Base-by-base conservation (phyloP, 2,329 filamentous ascomycete species). In the Aspergillus cejpii region DNA sequence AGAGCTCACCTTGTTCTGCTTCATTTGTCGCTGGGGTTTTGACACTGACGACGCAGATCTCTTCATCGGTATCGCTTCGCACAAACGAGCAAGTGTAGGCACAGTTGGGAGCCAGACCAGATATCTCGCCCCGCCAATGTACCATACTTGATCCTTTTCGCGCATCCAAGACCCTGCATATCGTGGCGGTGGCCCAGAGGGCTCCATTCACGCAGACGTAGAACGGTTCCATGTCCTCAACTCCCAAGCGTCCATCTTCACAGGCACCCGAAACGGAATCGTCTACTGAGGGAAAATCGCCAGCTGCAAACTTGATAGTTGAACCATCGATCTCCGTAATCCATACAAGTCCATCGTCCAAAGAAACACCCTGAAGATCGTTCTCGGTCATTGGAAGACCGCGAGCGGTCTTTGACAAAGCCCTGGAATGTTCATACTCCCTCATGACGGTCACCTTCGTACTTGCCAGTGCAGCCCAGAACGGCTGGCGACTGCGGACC, bases 361-460 rank as follows among this genome's bases (percentile, higher is more conserved):
- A 56, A 41, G 65, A 64, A 55, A 63, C 55, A 14, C 64, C 64
- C 43, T 70, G 67, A 26, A 70, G 55, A 55, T 71, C 68, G 36
- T 68, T 63, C 49, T 71, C 68, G 12, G 67, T 65, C 57, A 68
- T 63, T 27, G 63, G 63, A 45, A 66, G 55, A 45, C 64, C 62
- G 43, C 65, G 61, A 31, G 62, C 57, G 19, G 64, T 66, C 55
- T 66, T 67, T 7, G 63, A 67, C 37, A 65, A 53, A 42, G 64
- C 67, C 54, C 78, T 72, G 68, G 86, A 91, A 63, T 94, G 79
- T 69, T 89, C 85, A 57, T 87, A 87, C 68, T 89, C 90, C 71
- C 94, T 92, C 62, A 94, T 83, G 70, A 95, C 88, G 58, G 92
- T 91, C 64, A 96, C 90, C 75, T 96, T 96, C 62, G 90, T 95